Evolutionary conservation across 768 basidiomycete species (phyloP).

Genomic region (Suillus hirtellus): DNA sequence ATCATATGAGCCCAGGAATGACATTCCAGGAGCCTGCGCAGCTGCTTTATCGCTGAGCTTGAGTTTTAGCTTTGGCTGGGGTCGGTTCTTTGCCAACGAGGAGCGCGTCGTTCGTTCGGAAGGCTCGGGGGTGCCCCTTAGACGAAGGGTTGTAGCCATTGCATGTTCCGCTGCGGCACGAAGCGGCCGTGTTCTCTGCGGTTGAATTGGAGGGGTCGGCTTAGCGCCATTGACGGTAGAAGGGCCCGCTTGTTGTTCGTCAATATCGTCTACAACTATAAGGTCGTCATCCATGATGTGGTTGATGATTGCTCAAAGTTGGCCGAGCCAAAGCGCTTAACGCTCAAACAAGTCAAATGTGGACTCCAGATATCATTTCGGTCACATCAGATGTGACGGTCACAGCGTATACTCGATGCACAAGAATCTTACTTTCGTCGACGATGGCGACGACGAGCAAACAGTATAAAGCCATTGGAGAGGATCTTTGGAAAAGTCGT

Average conservation of each 20-base stretch:
- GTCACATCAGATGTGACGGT: background rate
- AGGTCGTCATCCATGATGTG: constrained; percentile 57
- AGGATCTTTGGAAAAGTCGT: constrained; percentile 94
- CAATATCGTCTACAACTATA: constrained; percentile 62
- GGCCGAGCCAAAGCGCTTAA: too few species aligned
- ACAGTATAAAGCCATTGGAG: constrained; percentile 86
- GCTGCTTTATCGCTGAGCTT: constrained; percentile 85
- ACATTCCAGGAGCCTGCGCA: constrained; percentile 80
- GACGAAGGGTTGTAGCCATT: constrained; percentile 36
- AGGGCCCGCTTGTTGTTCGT: constrained; percentile 39
- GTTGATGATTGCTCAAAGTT: background rate
- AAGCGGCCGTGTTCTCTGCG: constrained; percentile 33
- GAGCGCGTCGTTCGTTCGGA: constrained; percentile 60
- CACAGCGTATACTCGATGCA: background rate
- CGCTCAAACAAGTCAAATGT: too few species aligned
- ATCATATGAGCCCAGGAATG: constrained; percentile 90
- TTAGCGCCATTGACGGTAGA: constrained; percentile 34
- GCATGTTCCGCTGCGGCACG: constrained; percentile 35
- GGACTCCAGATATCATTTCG: background rate
- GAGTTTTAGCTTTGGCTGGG: constrained; percentile 80
- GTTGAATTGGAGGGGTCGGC: constrained; percentile 15
- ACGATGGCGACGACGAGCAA: constrained; percentile 74
- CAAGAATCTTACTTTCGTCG: constrained; percentile 10
- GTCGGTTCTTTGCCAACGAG: constrained; percentile 45
- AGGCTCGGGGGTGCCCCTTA: constrained; percentile 30